A percentile compares a stretch with the other conserved stretches of the same genome.
phyloP scores from a whole-genome alignment of 2,329 filamentous ascomycete species.

The Harringtonia aguacate region DNA sequence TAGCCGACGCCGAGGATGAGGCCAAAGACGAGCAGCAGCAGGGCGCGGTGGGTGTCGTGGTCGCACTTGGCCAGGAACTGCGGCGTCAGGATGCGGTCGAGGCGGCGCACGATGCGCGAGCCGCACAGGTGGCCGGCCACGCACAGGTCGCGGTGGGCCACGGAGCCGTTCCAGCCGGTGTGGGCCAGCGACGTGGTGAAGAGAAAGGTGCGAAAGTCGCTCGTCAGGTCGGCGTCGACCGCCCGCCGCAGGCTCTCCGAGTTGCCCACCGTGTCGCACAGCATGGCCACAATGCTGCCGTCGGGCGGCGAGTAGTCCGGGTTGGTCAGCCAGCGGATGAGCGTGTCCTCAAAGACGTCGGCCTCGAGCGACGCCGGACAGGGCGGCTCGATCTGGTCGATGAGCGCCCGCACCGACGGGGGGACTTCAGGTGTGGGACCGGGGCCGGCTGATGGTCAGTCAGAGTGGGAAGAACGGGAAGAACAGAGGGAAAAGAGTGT shows the following conservation, averaged over 20 bases:
- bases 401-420: constrained; percentile 5
- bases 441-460: constrained; percentile 3
- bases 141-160: constrained; percentile 13
- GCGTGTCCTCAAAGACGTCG: constrained; percentile 15
- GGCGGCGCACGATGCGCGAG: constrained; percentile 16
- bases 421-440: constrained; percentile 6
- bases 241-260: constrained; percentile 12
- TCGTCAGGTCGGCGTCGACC: constrained; percentile 13
- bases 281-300: constrained; percentile 18
- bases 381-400: constrained; percentile 9
- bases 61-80: constrained; percentile 16
- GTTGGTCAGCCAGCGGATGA: constrained; percentile 18
- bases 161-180: constrained; percentile 12
- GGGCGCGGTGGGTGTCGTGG: constrained; percentile 15
- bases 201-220: constrained; percentile 18
- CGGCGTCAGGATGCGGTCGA: constrained; percentile 20
- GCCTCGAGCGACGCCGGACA: constrained; percentile 2
- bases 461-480: too few species aligned
- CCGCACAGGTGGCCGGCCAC: constrained; percentile 16
- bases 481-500: too few species aligned
- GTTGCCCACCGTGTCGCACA: constrained; percentile 15
- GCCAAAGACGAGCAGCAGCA: constrained; percentile 19
- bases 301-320: constrained; percentile 14
- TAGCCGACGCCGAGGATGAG: constrained; percentile 18
- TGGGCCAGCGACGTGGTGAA: constrained; percentile 18